Conservation (phyloP, 192 early-diverging fungal genomes). For the Coemansia sp. region DNA sequence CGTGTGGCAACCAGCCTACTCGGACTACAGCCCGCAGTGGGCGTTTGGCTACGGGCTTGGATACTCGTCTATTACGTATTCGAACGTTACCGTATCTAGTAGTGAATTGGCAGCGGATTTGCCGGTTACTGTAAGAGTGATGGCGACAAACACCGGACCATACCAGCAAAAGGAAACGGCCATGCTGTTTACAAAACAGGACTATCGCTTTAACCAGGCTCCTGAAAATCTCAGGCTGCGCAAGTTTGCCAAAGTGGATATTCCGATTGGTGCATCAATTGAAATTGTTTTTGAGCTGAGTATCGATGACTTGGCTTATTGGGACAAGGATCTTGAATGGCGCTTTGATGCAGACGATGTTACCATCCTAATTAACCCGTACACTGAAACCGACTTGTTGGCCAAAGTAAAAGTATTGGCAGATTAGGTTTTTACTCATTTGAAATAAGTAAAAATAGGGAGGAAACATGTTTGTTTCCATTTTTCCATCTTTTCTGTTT, state of each 20-base stretch:
- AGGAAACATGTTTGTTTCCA: too few relatives aligned
- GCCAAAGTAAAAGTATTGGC: conserved; percentile 11
- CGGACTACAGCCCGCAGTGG: conserved; percentile 55
- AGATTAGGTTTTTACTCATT: not conserved
- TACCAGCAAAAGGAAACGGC: conserved; percentile 55
- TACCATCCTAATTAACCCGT: conserved; percentile 28
- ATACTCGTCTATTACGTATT: conserved; percentile 58
- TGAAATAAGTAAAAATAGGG: too few relatives aligned
- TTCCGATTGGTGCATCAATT: conserved; percentile 47
- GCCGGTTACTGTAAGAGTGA: conserved; percentile 38
- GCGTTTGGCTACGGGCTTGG: conserved; percentile 62
- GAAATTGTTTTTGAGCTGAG: conserved; percentile 42
- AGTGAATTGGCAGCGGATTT: conserved; percentile 6
- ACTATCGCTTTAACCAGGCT: conserved; percentile 52
- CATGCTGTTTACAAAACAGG: conserved; percentile 56
- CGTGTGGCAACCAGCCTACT: conserved; percentile 51
- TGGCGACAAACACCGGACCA: conserved; percentile 50
- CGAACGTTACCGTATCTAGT: conserved; percentile 37
- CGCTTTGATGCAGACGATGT: conserved; percentile 24
- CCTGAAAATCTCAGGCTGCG: conserved; percentile 57
- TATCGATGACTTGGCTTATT: conserved; percentile 32
- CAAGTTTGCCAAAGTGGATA: conserved; percentile 50
- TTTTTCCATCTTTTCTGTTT: not conserved
- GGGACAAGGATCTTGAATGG: conserved; percentile 17
- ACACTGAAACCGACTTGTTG: conserved; percentile 8